Evolutionary conservation across 1,139 yeast species (phyloP).

Genomic region (Suhomyces bokatorum): DNA sequence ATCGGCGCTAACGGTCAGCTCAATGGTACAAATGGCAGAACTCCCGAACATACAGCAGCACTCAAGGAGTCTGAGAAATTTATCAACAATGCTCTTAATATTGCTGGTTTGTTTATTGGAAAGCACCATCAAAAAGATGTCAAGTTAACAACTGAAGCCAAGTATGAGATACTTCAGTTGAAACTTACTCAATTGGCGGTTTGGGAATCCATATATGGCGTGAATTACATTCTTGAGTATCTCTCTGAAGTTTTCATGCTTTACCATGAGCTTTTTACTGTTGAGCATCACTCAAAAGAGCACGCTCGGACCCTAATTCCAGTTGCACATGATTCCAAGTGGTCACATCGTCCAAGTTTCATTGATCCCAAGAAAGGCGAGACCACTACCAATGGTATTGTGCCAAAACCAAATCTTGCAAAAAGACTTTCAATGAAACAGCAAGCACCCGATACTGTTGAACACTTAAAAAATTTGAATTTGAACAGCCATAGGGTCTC

Average conservation of each 20-base stretch:
- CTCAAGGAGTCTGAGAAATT: conserved; percentile 37
- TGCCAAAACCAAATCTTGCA: conserved; percentile 2
- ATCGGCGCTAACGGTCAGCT: conserved; percentile 2
- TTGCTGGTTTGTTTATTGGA: conserved; percentile 41
- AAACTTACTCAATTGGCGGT: conserved; percentile 76
- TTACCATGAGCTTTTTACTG: conserved; percentile 55
- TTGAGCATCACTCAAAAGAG: conserved; percentile 19
- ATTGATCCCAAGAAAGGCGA: conserved; percentile 31
- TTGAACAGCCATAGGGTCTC: background rate
- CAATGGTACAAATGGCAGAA: background rate
- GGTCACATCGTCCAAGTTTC: conserved; percentile 53
- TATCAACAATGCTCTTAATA: conserved; percentile 44
- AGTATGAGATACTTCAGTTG: conserved; percentile 63
- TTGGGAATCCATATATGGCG: conserved; percentile 63
- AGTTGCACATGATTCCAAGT: conserved; percentile 25
- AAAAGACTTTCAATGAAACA: conserved; percentile 9
- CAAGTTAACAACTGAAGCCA: conserved; percentile 38
- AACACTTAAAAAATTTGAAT: conserved; percentile 5
- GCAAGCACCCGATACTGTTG: conserved; percentile 2
- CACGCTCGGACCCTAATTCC: conserved; percentile 7
- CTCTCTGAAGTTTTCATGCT: conserved; percentile 67
- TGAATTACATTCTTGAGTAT: conserved; percentile 59
- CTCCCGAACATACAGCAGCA: background rate
- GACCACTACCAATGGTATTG: background rate
- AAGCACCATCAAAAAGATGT: conserved; percentile 32